Base-by-base conservation (phyloP, 305 asterid genomes). In the Euphrasia arctica region DNA sequence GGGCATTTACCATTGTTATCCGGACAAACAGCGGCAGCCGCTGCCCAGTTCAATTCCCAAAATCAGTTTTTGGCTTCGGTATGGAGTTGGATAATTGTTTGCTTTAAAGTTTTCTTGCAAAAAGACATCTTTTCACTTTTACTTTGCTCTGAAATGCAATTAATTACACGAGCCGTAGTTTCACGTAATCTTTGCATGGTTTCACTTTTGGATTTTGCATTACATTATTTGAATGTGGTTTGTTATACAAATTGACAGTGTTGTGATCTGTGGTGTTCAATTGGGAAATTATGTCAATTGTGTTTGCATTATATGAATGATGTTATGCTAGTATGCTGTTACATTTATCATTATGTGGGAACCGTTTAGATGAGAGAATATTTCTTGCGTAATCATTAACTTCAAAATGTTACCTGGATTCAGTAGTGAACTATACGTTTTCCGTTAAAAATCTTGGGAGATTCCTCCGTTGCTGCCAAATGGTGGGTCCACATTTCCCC, bases 11-110 rank as follows among this genome's bases (percentile, higher is more conserved):
- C 95, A 3, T 74, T 85, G 95, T 76, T 93, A 60, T 76, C 96
- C 58, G 89, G 95, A 59, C 97, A 90, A 77, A 78, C 82, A 42
- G 85, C 85, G 0, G 83, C 79, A 15, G 81, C 83, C 11, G 85
- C 91, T 29, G 83, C 95, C 32, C 97, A 86, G 80, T 82, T 78
- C 72, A 86, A 83, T 72, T 71, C 88, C 78, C 97, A 82, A 62
- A 77, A 83, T 63, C 95, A 88, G 82, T 80, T 71, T 70, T 72
- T 85, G 78, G 69, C 87, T 66, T 75, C 88, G 96, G 97, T 93
- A 86, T 45, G 82, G 13, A 54, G 64, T 66, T 51, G 12, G 54
- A 29, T 48, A 63, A 25, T 68, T 49, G 3, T 5, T 39, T 39
- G 6, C 11, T 63, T 49, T 60, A 41, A 41, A 54, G 41, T 57